A percentile compares a stretch with the other conserved stretches of the same genome.
phyloP scores from a whole-genome alignment of 2,329 filamentous ascomycete genomes.

The Septoria linicola region DNA sequence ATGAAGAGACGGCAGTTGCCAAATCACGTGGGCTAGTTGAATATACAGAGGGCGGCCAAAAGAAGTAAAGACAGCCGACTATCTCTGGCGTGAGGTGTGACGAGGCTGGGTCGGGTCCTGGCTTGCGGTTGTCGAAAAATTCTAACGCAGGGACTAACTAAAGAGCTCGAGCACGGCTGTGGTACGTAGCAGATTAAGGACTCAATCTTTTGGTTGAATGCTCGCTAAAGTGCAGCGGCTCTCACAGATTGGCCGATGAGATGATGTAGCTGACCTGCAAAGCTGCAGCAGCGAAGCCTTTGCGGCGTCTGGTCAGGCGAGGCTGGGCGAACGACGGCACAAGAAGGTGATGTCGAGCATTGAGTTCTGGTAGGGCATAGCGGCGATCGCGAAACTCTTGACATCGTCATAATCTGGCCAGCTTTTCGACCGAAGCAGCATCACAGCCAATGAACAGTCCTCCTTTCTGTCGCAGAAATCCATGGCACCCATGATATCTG shows the following conservation, averaged over 20 bases:
- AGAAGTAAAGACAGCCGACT: conserved; percentile 16
- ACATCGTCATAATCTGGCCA: not conserved
- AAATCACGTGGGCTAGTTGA: conserved; percentile 7
- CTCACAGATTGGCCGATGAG: not conserved
- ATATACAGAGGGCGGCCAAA: conserved; percentile 1
- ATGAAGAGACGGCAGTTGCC: not conserved
- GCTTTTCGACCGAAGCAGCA: not conserved
- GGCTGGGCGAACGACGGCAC: conserved; percentile 11
- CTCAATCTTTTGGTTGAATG: not conserved
- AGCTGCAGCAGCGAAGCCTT: not conserved
- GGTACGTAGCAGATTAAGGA: conserved; percentile 1
- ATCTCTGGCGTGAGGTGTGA: conserved; percentile 19
- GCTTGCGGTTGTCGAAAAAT: conserved; percentile 1
- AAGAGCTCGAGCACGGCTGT: conserved; percentile 8
- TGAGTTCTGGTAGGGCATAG: conserved; percentile 2
- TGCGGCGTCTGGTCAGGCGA: not conserved
- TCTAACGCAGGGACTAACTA: conserved; percentile 15
- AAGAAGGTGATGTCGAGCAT: conserved; percentile 15
- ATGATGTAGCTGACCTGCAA: not conserved
- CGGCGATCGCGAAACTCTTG: not conserved
- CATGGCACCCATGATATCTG: conserved; percentile 9
- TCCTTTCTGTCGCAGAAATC: not conserved
- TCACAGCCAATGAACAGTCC: not conserved
- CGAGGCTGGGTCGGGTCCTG: conserved; percentile 10
- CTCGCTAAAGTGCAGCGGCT: not conserved